Evolutionary conservation across 73 alveolate species (phyloP), one percentile per base, ranked within the genome.

Genomic region (Paramecium bursaria): DNA sequence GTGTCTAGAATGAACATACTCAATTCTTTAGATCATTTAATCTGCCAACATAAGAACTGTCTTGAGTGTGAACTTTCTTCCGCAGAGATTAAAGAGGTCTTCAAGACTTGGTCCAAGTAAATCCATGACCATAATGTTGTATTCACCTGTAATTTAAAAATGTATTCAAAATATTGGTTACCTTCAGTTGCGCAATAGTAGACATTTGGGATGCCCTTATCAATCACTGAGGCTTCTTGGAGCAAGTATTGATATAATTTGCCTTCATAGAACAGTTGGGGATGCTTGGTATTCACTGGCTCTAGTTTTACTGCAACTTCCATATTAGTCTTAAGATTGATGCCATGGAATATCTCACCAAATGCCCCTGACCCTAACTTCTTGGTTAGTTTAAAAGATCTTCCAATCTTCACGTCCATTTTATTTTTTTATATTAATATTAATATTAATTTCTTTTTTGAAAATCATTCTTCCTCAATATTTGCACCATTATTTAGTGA

Each of bases 1-100:
- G 42, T 67, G 90, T 50, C 88, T 86, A 31, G 95, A 89, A 92
- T 92, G 97, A 21, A 92, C 88, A 86, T 86, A 92, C 73, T 90
- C 95, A 80, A 92, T 87, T 80, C 95, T 86, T 92, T 67, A 50
- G 23, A 91, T 33, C 90, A 88, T 61, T 67, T 91, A 86, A 74
- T 88, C 94, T 11, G 90, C 85, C 10, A 88, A 35, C 95, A 88
- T 88, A 31, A 85, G 46, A 19, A 73, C 57, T 9, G 95, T 87
- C 60, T 91, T 88, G 3, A 91, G 49, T 48, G 95, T 67, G 88
- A 91, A 88, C 74, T 88, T 88, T 46, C 79, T 87, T 57, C 92
- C 88, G 46, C 79, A 82, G 60, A 67, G 21, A 42, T 82, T 73
- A 76, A 88, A 88, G 74, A 91, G 48, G 52, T 91, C 96, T 74